Evolutionary conservation across 2,329 filamentous ascomycete genomes (phyloP).

Genomic region (Pezicula carpinea): DNA sequence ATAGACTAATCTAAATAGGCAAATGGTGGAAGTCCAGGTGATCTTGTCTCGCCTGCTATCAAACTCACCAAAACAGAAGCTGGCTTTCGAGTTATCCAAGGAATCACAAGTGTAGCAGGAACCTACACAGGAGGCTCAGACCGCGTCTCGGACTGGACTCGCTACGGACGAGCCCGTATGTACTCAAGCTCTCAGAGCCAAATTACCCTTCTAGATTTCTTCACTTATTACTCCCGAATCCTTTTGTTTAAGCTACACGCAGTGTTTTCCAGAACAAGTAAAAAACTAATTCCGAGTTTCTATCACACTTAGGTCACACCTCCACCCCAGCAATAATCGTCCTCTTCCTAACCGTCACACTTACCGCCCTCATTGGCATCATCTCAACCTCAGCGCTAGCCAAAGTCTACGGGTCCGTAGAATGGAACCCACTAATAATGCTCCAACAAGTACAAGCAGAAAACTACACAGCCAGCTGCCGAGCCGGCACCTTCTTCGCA

Average conservation of each 20-base stretch:
- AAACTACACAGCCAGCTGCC: neutral
- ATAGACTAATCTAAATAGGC: neutral
- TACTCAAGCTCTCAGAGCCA: no score
- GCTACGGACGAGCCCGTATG: slow-evolving; percentile 9
- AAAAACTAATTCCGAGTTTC: no score
- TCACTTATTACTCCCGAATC: no score
- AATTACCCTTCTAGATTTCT: no score
- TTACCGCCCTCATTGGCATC: neutral
- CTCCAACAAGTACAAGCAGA: neutral
- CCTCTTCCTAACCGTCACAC: neutral
- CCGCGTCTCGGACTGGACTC: slow-evolving; percentile 9
- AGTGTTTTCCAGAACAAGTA: no score
- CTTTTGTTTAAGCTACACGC: no score
- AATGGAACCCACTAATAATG: neutral
- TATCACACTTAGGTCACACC: no score
- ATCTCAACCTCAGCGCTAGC: neutral
- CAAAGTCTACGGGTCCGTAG: neutral
- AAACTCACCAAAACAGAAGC: slow-evolving; percentile 7
- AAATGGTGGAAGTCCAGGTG: slow-evolving; percentile 6
- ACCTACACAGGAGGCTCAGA: slow-evolving; percentile 7
- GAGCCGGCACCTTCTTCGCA: slow-evolving; percentile 2
- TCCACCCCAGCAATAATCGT: slow-evolving; percentile 14
- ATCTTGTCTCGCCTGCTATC: slow-evolving; percentile 5
- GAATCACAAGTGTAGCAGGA: slow-evolving; percentile 5
- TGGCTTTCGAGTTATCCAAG: slow-evolving; percentile 7